phyloP scores from a whole-genome alignment of 2,329 filamentous ascomycete genomes.

The Botryotinia calthae region DNA sequence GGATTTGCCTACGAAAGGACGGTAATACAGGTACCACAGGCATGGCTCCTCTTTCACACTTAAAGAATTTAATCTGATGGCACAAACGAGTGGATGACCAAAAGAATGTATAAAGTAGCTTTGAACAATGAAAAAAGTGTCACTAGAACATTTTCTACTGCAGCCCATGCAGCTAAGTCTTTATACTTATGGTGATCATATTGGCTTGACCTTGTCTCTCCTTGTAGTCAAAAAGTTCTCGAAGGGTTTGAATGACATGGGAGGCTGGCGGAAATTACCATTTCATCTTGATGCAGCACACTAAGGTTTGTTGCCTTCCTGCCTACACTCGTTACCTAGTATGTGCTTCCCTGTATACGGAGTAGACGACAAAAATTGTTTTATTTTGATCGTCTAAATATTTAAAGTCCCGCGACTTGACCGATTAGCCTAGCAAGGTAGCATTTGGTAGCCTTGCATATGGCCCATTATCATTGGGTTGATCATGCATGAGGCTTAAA shows the following conservation, averaged over 20 bases:
- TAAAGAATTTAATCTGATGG: neutral
- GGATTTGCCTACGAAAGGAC: constrained; percentile 13
- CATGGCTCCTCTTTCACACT: constrained; percentile 3
- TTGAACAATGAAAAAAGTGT: neutral
- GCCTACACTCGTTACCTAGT: neutral
- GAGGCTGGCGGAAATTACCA: neutral
- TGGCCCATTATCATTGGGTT: neutral
- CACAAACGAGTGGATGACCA: neutral
- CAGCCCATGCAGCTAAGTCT: constrained; percentile 3
- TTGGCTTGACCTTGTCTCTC: constrained; percentile 2
- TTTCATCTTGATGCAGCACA: neutral
- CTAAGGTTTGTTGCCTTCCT: constrained; percentile 4
- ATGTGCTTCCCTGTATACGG: neutral
- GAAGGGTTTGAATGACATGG: neutral
- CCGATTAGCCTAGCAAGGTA: neutral
- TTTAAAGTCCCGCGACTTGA: constrained; percentile 2
- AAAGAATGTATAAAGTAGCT: neutral
- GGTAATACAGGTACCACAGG: constrained; percentile 10
- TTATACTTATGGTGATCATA: neutral
- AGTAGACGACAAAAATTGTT: neutral
- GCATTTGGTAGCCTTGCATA: constrained; percentile 13
- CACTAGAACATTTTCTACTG: neutral
- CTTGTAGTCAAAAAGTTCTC: neutral
- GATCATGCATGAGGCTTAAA: neutral
- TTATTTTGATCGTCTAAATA: neutral